Conservation (phyloP, 1,284 basidiomycete species). For the Boletus semigastroideus region DNA sequence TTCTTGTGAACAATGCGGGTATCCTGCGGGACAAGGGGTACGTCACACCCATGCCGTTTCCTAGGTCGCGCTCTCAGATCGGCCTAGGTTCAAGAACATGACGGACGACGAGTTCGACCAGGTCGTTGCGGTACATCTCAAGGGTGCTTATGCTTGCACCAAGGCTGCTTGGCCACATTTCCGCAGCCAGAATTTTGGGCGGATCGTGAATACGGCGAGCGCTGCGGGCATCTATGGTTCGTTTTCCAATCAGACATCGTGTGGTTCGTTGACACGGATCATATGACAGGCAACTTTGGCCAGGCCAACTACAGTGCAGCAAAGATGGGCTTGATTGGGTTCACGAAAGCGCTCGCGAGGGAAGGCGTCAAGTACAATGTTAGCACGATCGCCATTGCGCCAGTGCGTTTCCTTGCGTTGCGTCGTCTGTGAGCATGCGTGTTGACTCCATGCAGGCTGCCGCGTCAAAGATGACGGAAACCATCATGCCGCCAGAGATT, state of each 20-base stretch:
- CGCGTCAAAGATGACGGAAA: constrained; percentile 92
- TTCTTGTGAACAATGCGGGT: constrained; percentile 96
- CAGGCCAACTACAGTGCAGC: constrained; percentile 93
- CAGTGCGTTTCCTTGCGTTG: constrained; percentile 52
- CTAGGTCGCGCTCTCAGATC: not conserved
- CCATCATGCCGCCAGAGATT: constrained; percentile 97
- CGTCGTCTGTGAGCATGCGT: not conserved
- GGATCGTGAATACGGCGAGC: constrained; percentile 91
- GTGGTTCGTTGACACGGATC: too few species aligned
- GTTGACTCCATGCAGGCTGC: constrained; percentile 59
- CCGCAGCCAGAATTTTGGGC: constrained; percentile 92
- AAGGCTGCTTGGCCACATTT: constrained; percentile 98
- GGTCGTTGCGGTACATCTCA: constrained; percentile 88
- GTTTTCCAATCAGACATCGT: constrained; percentile 10
- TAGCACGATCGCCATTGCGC: constrained; percentile 84
- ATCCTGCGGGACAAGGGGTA: constrained; percentile 85
- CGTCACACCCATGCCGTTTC: constrained; percentile 21
- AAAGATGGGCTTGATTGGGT: constrained; percentile 87
- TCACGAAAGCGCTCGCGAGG: constrained; percentile 89
- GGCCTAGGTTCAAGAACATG: constrained; percentile 87
- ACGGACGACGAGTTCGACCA: constrained; percentile 87
- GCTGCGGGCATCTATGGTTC: constrained; percentile 82
- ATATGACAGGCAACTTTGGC: constrained; percentile 81
- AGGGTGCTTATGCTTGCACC: constrained; percentile 93
- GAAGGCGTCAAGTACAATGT: constrained; percentile 96